Base-by-base conservation (phyloP, 176 grass and related monocot species). In the Chloris gayana region DNA sequence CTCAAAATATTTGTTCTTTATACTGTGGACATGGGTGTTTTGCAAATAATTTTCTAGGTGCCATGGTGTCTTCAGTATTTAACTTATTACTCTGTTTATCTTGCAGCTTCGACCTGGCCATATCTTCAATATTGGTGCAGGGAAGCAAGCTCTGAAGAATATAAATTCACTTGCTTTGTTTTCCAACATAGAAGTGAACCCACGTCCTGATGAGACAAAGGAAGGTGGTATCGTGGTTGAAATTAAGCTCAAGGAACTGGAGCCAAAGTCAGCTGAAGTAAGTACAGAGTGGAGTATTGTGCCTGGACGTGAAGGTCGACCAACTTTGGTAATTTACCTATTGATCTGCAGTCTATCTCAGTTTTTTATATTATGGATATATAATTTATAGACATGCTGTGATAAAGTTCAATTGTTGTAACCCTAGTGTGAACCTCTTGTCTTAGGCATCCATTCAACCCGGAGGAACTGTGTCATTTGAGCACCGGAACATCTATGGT, bases 181-280 rank as follows among this genome's bases (percentile, higher is more conserved):
- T 82, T 99, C 96, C 73, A 95, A 95, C 59, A 93, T 93, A 70
- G 92, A 95, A 83, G 92, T 99, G 67, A 95, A 99, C 75, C 96
- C 96, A 67, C 87, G 89, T 58, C 84, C 84, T 58, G 96, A 99
- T 89, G 92, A 95, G 74, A 99, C 90, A 66, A 99, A 88, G 53
- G 96, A 99, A 83, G 96, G 95, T 60, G 95, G 96, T 59, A 95
- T 95, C 51, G 91, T 99, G 59, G 90, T 99, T 62, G 96, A 95
- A 89, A 95, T 99, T 74, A 95, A 95, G 69, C 88, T 99, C n/a
- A 95, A 95, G 70, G 96, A 99, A 86, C 46, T 93, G 74, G 92
- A 99, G 57, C 88, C 90, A 62, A 99, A 95, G 69, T 93, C 90
- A 68, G 96, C 93, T 72, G 96, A 95, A 91, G 96, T 99, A 74